A percentile compares a stretch with the other conserved stretches of the same genome.
These are phyloP conservation scores for Trametes villosa DNA, from an alignment of 768 basidiomycete genomes.

Conservation along the genomic window DNA sequence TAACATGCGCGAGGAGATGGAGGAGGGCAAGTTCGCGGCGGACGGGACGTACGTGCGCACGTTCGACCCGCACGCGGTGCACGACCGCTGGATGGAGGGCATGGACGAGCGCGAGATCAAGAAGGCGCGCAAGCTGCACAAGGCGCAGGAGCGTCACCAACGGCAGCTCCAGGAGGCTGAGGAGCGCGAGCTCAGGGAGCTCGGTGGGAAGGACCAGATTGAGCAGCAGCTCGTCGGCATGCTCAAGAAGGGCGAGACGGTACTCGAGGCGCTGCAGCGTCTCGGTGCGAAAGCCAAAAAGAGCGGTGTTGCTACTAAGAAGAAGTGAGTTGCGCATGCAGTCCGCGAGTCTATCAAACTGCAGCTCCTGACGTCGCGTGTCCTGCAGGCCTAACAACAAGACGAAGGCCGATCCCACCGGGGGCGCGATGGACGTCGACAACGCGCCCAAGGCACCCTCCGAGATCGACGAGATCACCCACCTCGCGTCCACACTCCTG, in stretches of 20 bases:
- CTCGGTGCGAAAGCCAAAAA: constrained; percentile 74
- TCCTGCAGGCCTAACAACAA: constrained; percentile 37
- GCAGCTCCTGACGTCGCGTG: background rate
- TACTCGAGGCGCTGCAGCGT: constrained; percentile 86
- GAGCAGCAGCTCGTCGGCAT: constrained; percentile 71
- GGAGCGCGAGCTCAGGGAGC: constrained; percentile 70
- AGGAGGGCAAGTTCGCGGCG: constrained; percentile 95
- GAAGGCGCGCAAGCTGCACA: constrained; percentile 75
- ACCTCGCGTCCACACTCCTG: constrained; percentile 88
- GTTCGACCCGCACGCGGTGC: constrained; percentile 87
- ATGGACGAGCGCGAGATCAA: constrained; percentile 86
- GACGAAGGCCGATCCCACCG: constrained; percentile 33
- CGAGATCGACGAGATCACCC: constrained; percentile 80
- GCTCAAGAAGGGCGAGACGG: constrained; percentile 89
- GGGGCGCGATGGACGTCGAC: constrained; percentile 55
- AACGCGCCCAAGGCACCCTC: constrained; percentile 36
- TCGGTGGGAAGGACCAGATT: constrained; percentile 65
- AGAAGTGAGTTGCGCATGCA: constrained; percentile 26
- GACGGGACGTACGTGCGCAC: constrained; percentile 88
- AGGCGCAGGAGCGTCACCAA: constrained; percentile 74
- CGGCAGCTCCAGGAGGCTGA: constrained; percentile 70
- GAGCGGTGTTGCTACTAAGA: constrained; percentile 24
- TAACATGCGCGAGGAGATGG: constrained; percentile 99
- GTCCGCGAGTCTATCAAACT: background rate
- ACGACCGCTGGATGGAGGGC: constrained; percentile 97